These are phyloP conservation scores for Globisporangium lucens DNA, from an alignment of 352 stramenopile species.

Conservation along the genomic window DNA sequence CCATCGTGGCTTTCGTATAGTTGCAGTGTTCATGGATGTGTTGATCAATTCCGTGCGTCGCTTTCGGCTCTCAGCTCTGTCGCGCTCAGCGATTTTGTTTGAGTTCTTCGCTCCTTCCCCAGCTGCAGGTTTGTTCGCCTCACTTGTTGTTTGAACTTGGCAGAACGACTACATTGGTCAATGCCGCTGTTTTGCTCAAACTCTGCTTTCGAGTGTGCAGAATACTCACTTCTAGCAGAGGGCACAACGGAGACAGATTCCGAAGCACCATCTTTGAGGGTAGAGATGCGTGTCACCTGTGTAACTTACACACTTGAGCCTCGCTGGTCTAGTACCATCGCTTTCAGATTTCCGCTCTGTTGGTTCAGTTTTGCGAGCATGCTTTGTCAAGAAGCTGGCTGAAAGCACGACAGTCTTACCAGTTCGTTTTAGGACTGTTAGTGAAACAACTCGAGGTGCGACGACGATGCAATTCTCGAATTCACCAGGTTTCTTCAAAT, in stretches of 20 bases:
- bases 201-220: neutral
- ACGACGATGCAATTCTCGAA: too few species aligned
- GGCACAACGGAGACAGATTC: neutral
- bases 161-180: neutral
- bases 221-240: neutral
- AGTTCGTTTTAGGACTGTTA: too few species aligned
- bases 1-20: constrained; percentile 46
- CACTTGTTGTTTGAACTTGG: neutral
- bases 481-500: too few species aligned
- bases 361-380: constrained; percentile 20
- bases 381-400: constrained; percentile 1
- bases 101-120: neutral
- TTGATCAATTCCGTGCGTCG: constrained; percentile 38
- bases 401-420: neutral
- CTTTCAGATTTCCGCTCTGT: constrained; percentile 30
- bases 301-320: constrained; percentile 9
- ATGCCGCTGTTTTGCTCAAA: constrained; percentile 2
- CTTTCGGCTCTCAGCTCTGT: constrained; percentile 42
- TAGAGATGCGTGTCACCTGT: neutral
- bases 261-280: neutral
- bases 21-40: constrained; percentile 22
- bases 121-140: neutral
- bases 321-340: constrained; percentile 11
- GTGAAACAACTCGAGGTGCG: too few species aligned
- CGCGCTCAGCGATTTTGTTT: constrained; percentile 24